These are phyloP conservation scores for Chaetoceros tenuissimus DNA, from an alignment of 108 stramenopile genomes.

Conservation along the genomic window DNA sequence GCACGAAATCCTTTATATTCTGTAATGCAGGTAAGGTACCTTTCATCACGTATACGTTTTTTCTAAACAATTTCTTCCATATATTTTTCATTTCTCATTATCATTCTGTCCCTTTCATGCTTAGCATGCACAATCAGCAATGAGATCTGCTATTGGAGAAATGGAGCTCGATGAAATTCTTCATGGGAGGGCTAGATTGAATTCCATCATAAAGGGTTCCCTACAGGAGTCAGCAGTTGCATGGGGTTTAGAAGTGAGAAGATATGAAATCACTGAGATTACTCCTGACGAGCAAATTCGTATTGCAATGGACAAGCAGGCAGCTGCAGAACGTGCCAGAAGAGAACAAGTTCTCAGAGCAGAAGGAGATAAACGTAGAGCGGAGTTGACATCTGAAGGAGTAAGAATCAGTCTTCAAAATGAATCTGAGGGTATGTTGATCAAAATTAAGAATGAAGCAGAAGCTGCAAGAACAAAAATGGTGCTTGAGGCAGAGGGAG, in stretches of 20 bases:
- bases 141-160: constrained; percentile 97
- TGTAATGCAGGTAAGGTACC: constrained; percentile 76
- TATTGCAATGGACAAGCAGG: constrained; percentile 97
- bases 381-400: constrained; percentile 90
- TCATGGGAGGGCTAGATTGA: constrained; percentile 86
- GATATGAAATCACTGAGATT: constrained; percentile 98
- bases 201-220: constrained; percentile 80
- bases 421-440: constrained; percentile 94
- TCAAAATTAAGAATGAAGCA: constrained; percentile 88
- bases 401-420: constrained; percentile 91
- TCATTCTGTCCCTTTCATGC: background rate
- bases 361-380: constrained; percentile 90
- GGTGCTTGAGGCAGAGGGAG: constrained; percentile 85
- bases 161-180: constrained; percentile 98
- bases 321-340: constrained; percentile 90
- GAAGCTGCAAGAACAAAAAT: constrained; percentile 78
- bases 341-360: constrained; percentile 93
- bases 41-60: too few species aligned
- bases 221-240: constrained; percentile 92
- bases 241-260: constrained; percentile 91
- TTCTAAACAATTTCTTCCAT: too few species aligned
- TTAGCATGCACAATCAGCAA: constrained; percentile 93
- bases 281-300: constrained; percentile 92
- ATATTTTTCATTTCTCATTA: too few species aligned
- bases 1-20: constrained; percentile 93